phyloP scores from a whole-genome alignment of 495 filamentous ascomycete species.

The Annulohypoxylon bovei region DNA sequence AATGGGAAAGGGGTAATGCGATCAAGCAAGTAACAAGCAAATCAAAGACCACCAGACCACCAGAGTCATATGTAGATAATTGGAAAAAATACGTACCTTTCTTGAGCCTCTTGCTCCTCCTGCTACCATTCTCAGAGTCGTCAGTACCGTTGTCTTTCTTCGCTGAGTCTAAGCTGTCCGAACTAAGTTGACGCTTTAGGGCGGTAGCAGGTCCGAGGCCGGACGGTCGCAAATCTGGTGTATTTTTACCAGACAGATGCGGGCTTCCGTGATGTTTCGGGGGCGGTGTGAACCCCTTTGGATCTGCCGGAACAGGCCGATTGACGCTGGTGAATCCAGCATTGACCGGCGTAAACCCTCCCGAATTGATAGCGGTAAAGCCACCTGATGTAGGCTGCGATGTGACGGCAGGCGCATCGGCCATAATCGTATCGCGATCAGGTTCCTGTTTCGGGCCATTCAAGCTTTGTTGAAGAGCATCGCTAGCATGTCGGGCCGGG shows the following conservation, averaged over 20 bases:
- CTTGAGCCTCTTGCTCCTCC: constrained; percentile 91
- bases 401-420: constrained; percentile 58
- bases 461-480: constrained; percentile 73
- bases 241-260: constrained; percentile 63
- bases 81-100: constrained; percentile 71
- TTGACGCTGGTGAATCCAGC: constrained; percentile 84
- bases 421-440: constrained; percentile 63
- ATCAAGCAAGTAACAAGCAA: background rate
- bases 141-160: constrained; percentile 67
- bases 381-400: constrained; percentile 59
- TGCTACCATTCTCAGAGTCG: constrained; percentile 76
- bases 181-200: constrained; percentile 85
- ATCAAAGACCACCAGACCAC: background rate
- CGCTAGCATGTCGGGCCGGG: constrained; percentile 74
- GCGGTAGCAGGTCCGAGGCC: constrained; percentile 62
- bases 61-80: background rate
- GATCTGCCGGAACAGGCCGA: constrained; percentile 52
- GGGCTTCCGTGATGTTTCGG: constrained; percentile 62
- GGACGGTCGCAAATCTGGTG: constrained; percentile 67
- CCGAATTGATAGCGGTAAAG: constrained; percentile 83
- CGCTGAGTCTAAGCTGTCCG: constrained; percentile 70
- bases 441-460: constrained; percentile 58
- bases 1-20: background rate
- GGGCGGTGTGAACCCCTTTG: constrained; percentile 54
- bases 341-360: constrained; percentile 57